Conservation (phyloP, 73 alveolate species). For the Blepharisma japonicum region DNA sequence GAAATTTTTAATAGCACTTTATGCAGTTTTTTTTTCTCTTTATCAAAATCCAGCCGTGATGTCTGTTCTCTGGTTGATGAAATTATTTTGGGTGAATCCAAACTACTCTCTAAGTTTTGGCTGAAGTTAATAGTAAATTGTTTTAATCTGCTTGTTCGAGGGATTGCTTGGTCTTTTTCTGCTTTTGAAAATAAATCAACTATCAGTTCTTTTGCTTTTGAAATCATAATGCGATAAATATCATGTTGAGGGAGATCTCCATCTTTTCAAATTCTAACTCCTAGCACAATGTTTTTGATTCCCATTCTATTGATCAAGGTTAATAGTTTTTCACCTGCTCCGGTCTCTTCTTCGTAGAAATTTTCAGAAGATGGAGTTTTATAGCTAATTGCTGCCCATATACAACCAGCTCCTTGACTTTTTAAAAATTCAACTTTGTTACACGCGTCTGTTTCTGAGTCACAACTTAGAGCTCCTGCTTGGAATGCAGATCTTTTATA, state of each 20-base stretch:
- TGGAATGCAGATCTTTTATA: no score
- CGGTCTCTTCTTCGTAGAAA: conserved; percentile 9
- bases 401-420: no score
- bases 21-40: background rate
- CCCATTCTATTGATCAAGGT: conserved; percentile 13
- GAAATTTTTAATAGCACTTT: background rate
- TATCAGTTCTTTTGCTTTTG: background rate
- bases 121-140: background rate
- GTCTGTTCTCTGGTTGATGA: background rate
- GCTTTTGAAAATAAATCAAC: background rate
- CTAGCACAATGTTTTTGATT: background rate
- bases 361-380: background rate
- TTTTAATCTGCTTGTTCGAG: background rate
- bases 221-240: background rate
- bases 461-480: no score
- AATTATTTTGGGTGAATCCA: background rate
- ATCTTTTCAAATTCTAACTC: conserved; percentile 8
- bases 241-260: conserved; percentile 13
- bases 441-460: no score
- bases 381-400: no score
- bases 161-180: background rate
- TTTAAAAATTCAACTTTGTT: no score
- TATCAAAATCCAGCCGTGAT: background rate
- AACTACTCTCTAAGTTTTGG: background rate
- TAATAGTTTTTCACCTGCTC: background rate